Evolutionary conservation across 768 basidiomycete species (phyloP).

Genomic region (Boletus eberwhitei): DNA sequence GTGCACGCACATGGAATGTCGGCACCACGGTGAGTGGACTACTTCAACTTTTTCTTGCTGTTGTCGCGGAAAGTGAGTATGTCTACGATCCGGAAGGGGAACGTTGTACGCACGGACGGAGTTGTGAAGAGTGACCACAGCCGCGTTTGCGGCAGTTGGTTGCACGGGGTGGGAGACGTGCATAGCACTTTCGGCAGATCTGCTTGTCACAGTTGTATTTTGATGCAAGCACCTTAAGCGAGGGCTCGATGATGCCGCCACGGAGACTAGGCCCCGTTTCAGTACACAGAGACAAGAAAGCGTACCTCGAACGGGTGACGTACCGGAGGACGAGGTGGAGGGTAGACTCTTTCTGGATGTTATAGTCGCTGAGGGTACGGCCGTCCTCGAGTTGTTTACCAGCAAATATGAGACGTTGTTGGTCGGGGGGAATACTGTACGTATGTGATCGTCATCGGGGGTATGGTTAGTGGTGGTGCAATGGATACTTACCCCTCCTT

Average conservation of each 20-base stretch:
- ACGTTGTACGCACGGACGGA: conserved; percentile 71
- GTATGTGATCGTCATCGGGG: background rate
- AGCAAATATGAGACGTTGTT: conserved; percentile 49
- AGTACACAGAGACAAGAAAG: background rate
- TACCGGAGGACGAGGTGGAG: conserved; percentile 96
- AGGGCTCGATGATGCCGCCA: conserved; percentile 97
- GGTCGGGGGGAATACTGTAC: conserved; percentile 36
- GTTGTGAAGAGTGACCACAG: conserved; percentile 87
- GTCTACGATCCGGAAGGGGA: background rate
- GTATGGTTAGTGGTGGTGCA: too few relatives aligned
- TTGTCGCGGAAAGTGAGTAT: background rate
- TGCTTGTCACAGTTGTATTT: conserved; percentile 99
- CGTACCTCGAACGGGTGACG: conserved; percentile 22
- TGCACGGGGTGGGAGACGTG: conserved; percentile 97
- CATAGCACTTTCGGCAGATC: conserved; percentile 99
- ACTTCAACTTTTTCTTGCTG: conserved; percentile 97
- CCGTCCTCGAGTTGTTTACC: conserved; percentile 99
- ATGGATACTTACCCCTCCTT: conserved; percentile 57
- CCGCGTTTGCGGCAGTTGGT: conserved; percentile 98
- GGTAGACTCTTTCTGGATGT: conserved; percentile 98
- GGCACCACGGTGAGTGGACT: conserved; percentile 35
- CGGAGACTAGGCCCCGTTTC: conserved; percentile 12
- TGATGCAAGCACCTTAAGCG: conserved; percentile 92
- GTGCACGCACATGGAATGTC: conserved; percentile 1
- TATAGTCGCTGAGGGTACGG: conserved; percentile 93